phyloP scores from a whole-genome alignment of 2,329 filamentous ascomycete species.

The Trichoderma sp. region DNA sequence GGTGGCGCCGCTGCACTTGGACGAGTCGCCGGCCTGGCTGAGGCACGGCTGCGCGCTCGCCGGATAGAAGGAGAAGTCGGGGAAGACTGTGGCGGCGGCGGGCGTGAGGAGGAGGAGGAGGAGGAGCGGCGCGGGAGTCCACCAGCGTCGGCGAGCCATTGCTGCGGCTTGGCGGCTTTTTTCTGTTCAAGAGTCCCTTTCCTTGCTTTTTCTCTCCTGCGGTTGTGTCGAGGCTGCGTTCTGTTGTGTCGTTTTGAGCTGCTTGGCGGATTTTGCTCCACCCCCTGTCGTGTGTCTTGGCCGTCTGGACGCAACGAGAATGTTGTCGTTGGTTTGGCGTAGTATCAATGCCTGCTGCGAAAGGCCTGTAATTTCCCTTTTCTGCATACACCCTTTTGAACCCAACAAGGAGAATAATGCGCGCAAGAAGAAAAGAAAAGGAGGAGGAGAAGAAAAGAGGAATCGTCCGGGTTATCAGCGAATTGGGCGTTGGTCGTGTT shows the following conservation, averaged over 20 bases:
- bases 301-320: background rate
- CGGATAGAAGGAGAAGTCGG: slow-evolving; percentile 41
- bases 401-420: background rate
- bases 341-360: background rate
- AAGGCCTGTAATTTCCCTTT: background rate
- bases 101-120: slow-evolving; percentile 31
- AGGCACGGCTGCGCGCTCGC: slow-evolving; percentile 45
- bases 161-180: background rate
- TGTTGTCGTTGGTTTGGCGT: background rate
- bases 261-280: background rate
- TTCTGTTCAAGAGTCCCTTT: background rate
- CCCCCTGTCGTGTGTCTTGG: background rate
- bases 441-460: background rate
- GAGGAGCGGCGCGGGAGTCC: slow-evolving; percentile 36
- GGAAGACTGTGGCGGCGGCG: slow-evolving; percentile 31
- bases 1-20: slow-evolving; percentile 45
- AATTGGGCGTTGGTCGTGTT: background rate
- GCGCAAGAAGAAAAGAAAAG: background rate
- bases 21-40: slow-evolving; percentile 41
- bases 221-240: background rate
- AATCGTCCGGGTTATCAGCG: background rate
- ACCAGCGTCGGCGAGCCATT: slow-evolving; percentile 34
- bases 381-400: background rate
- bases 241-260: background rate
- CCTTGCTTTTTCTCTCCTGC: background rate